These are phyloP conservation scores for Spathaspora gorwiae DNA, from an alignment of 805 yeast species.

Conservation along the genomic window DNA sequence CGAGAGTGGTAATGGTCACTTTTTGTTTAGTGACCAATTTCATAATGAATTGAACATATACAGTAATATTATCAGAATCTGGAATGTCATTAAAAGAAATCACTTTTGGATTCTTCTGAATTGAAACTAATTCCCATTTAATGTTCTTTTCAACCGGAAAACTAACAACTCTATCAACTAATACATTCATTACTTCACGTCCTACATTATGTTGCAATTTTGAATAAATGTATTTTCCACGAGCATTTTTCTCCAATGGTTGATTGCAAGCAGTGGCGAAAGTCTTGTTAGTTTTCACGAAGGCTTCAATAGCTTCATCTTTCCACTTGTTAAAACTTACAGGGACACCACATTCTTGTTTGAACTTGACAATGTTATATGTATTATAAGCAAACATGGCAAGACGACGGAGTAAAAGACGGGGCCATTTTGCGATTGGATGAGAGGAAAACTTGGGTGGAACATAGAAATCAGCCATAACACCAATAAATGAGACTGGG, in stretches of 20 bases:
- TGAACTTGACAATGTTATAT: slow-evolving; percentile 44
- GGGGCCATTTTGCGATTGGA: slow-evolving; percentile 36
- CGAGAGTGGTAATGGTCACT: slow-evolving; percentile 18
- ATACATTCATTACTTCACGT: slow-evolving; percentile 24
- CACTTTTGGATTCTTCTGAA: slow-evolving; percentile 68
- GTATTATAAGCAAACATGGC: slow-evolving; percentile 69
- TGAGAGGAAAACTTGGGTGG: slow-evolving; percentile 30
- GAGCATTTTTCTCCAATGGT: slow-evolving; percentile 14
- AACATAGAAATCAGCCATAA: slow-evolving; percentile 39
- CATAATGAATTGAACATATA: slow-evolving; percentile 36
- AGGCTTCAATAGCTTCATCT: slow-evolving; percentile 74
- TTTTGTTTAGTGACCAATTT: slow-evolving; percentile 35
- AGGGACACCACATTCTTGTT: slow-evolving; percentile 35
- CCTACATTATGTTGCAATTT: slow-evolving; percentile 35
- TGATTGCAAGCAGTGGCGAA: slow-evolving; percentile 55
- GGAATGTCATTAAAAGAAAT: slow-evolving; percentile 66
- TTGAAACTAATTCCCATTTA: slow-evolving; percentile 73
- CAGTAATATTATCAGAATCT: slow-evolving; percentile 34
- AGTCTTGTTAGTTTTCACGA: slow-evolving; percentile 72
- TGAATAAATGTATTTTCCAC: slow-evolving; percentile 42
- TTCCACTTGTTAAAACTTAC: slow-evolving; percentile 77
- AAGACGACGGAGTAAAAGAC: slow-evolving; percentile 53
- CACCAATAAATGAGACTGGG: slow-evolving; percentile 36
- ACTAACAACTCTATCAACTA: slow-evolving; percentile 28
- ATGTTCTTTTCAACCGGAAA: slow-evolving; percentile 56